Evolutionary conservation across 345 rosid species (phyloP).

Genomic region (Dipteronia dyeriana): DNA sequence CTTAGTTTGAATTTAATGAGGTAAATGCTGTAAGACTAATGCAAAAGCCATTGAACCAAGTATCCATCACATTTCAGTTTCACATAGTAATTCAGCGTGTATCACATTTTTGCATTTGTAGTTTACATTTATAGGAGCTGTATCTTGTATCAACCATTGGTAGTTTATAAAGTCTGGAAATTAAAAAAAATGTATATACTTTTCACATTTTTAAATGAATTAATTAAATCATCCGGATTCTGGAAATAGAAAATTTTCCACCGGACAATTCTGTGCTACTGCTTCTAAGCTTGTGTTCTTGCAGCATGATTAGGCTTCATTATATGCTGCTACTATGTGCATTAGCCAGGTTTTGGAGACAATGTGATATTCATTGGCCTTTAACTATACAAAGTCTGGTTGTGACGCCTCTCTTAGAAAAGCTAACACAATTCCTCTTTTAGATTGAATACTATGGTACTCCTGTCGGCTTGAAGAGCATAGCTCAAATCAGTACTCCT

Average conservation of each 20-base stretch:
- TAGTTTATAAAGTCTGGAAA: not conserved
- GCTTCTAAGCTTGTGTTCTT: not conserved
- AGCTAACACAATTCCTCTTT: constrained; percentile 19
- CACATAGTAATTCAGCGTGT: not conserved
- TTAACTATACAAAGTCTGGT: not conserved
- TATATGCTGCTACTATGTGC: not conserved
- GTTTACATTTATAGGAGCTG: not conserved
- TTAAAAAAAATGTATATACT: not conserved
- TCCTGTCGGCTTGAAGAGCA: constrained; percentile 86
- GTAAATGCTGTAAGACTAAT: not conserved
- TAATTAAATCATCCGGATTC: not conserved
- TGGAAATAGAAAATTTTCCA: not conserved
- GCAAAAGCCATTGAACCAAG: not conserved
- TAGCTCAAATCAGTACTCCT: constrained; percentile 91
- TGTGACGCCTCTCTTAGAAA: constrained; percentile 5
- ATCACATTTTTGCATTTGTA: not conserved
- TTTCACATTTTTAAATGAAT: not conserved
- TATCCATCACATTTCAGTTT: not conserved
- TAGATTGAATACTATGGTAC: constrained; percentile 96
- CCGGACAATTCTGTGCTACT: not conserved
- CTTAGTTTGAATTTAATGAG: not conserved
- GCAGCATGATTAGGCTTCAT: not conserved
- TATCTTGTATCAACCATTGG: not conserved
- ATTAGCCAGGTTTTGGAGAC: not conserved
- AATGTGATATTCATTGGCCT: not conserved